Conservation (phyloP, 192 early-diverging fungal species). For the Lobosporangium transversale region DNA sequence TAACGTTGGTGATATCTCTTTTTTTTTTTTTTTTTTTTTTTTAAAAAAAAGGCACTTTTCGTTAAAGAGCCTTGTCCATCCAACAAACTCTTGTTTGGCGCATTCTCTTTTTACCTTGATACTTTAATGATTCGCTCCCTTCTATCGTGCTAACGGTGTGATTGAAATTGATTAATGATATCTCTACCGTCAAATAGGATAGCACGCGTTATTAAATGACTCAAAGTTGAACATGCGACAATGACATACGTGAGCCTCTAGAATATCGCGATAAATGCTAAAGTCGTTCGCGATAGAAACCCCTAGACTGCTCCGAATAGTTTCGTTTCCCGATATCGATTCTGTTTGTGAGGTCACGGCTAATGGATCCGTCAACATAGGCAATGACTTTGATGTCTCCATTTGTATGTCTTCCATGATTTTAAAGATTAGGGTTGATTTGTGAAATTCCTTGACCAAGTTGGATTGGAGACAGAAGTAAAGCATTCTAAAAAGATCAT, state of each 20-base stretch:
- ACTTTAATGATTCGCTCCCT: conserved; percentile 47
- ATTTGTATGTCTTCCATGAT: conserved; percentile 31
- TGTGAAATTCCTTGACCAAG: neutral
- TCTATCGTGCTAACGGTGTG: conserved; percentile 27
- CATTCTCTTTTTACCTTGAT: conserved; percentile 48
- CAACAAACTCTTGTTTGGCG: too few species aligned
- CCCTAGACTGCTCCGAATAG: conserved; percentile 22
- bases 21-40: too few species aligned
- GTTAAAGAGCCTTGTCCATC: too few species aligned
- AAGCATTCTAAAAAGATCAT: too few species aligned
- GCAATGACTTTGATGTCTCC: conserved; percentile 19
- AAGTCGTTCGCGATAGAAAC: conserved; percentile 27
- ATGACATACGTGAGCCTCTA: conserved; percentile 39
- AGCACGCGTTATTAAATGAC: neutral
- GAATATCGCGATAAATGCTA: conserved; percentile 38
- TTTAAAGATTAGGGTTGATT: too few species aligned
- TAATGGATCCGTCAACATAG: neutral
- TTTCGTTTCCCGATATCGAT: neutral
- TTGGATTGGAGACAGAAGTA: neutral
- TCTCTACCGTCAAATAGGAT: too few species aligned
- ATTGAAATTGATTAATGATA: neutral
- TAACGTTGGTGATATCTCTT: conserved; percentile 50
- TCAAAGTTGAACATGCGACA: too few species aligned
- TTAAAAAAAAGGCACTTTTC: too few species aligned
- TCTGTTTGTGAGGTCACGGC: neutral